Base-by-base conservation (phyloP, 1,284 basidiomycete species). In the Malassezia sp. region DNA sequence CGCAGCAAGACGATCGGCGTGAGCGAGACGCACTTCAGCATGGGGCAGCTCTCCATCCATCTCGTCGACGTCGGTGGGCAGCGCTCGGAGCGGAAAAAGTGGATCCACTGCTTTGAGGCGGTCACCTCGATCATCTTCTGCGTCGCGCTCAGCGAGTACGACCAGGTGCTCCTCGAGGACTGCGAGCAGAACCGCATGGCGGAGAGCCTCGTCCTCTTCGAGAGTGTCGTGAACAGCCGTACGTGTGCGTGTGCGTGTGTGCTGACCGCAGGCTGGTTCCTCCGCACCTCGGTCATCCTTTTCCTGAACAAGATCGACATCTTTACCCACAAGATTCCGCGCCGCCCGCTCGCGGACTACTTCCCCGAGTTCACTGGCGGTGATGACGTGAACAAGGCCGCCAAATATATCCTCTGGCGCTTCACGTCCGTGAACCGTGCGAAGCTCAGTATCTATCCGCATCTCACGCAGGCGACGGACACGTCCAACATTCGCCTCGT, bases 351-450 rank as follows among this genome's bases (percentile, higher is more conserved):
- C 14, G 84, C 89, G 45, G 77, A 79, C 51, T 91, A 87, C 71
- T 96, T 95, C 71, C 82, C 87, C 1, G 91, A 96, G 64, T 97
- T 95, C 72, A 86, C 86, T 0, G 75, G 75, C 60, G 90, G 90
- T 1, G 72, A 82, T 7, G 89, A 95, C 65, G 85, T 95, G 71
- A 93, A 93, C 76, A 96, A 96, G 73, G 91, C 88, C 2, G 88
- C 90, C 3, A 96, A 95, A 70, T 97, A 91, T 67, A 93, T 96
- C 52, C 74, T 97, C 18, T 96, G 90, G 91, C 76, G 86, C 56
- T 96, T 95, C 60, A 93, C 90, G 74, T 87, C 93, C 71, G 84
- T 85, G 34, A 97, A 97, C 67, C 75, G 88, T 22, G 61, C 64
- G 10, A 55, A 59, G 28, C 49, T 69, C 21, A 61, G 56, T 52